Evolutionary conservation across 768 basidiomycete species (phyloP).

Genomic region (Tylopilus sp.): DNA sequence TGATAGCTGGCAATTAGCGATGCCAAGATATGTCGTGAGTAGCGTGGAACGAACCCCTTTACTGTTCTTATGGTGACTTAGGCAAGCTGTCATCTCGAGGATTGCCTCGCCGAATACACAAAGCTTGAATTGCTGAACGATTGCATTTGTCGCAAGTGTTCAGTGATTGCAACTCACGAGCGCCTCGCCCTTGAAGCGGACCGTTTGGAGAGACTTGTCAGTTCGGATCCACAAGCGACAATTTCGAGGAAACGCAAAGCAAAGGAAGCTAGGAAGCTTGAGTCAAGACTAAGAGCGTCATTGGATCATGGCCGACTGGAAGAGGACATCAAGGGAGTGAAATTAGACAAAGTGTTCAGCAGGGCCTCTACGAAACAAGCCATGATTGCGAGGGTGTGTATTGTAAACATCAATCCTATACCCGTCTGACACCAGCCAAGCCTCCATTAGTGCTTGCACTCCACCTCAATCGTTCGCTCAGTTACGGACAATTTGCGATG

Average conservation of each 20-base stretch:
- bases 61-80: conserved; percentile 27
- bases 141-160: conserved; percentile 91
- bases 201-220: conserved; percentile 40
- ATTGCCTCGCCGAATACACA: conserved; percentile 86
- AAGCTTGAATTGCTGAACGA: conserved; percentile 85
- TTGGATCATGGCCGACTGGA: conserved; percentile 76
- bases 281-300: conserved; percentile 55
- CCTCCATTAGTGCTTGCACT: conserved; percentile 84
- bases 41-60: conserved; percentile 3
- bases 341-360: conserved; percentile 73
- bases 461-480: conserved; percentile 90
- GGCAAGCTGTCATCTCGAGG: conserved; percentile 69
- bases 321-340: conserved; percentile 78
- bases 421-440: conserved; percentile 36
- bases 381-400: conserved; percentile 80
- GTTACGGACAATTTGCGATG: conserved; percentile 67
- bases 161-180: conserved; percentile 71
- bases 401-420: background rate
- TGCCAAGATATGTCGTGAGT: conserved; percentile 64
- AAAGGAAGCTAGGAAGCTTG: conserved; percentile 67
- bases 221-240: conserved; percentile 44
- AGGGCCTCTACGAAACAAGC: conserved; percentile 81
- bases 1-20: conserved; percentile 78
- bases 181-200: conserved; percentile 62
- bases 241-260: conserved; percentile 72